A percentile compares a stretch with the other conserved stretches of the same genome.
phyloP scores from a whole-genome alignment of 352 stramenopile species.

The Pythium insidiosum region DNA sequence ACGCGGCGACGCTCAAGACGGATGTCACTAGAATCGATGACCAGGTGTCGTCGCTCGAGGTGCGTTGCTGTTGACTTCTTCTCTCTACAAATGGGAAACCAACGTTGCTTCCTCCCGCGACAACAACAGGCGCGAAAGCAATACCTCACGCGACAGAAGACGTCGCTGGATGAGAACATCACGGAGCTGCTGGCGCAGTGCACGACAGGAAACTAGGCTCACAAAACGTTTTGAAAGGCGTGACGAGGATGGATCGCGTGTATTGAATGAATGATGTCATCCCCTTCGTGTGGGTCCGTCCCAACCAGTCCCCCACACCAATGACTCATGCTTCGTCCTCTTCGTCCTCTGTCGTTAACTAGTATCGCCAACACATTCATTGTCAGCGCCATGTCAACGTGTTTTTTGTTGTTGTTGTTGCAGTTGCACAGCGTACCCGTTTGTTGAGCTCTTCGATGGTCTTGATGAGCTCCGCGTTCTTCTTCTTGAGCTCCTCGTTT shows the following conservation, averaged over 20 bases:
- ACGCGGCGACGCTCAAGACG: slow-evolving; percentile 39
- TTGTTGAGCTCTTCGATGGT: slow-evolving; percentile 90
- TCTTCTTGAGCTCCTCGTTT: slow-evolving; percentile 90
- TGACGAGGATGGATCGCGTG: too few species aligned
- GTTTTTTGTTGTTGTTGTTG: background rate
- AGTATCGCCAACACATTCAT: slow-evolving; percentile 3
- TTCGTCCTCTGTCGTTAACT: slow-evolving; percentile 64
- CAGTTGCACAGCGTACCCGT: slow-evolving; percentile 47
- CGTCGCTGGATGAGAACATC: slow-evolving; percentile 75
- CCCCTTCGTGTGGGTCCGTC: too few species aligned
- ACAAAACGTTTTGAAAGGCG: background rate
- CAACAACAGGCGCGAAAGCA: slow-evolving; percentile 54
- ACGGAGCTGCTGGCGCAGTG: slow-evolving; percentile 73
- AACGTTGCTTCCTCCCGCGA: too few species aligned
- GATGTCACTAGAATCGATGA: slow-evolving; percentile 54
- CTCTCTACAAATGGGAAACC: too few species aligned
- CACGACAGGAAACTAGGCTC: slow-evolving; percentile 24
- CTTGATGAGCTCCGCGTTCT: slow-evolving; percentile 87
- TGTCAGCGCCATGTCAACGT: background rate
- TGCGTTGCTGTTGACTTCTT: slow-evolving; percentile 12
- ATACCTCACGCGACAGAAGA: slow-evolving; percentile 74
- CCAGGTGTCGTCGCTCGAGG: slow-evolving; percentile 63
- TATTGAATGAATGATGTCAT: too few species aligned
- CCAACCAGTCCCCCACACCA: too few species aligned
- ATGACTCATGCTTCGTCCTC: slow-evolving; percentile 44